Conservation (phyloP, 2,329 filamentous ascomycete species). For the Alternaria brassicicola region DNA sequence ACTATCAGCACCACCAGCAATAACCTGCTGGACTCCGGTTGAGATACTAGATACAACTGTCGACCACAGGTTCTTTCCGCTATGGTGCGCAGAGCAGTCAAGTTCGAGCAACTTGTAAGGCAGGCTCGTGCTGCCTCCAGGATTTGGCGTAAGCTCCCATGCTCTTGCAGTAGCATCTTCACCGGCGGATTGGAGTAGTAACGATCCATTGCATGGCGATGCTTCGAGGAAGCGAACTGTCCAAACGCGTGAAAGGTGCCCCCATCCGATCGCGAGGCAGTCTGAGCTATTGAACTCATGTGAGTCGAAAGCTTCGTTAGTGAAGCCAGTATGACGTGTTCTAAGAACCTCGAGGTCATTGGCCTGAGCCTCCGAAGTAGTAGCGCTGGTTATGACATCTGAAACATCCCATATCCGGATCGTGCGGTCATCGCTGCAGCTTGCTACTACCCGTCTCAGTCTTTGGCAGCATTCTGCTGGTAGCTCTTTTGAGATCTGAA, state of each 20-base stretch:
- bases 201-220: constrained; percentile 45
- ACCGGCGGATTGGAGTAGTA: constrained; percentile 73
- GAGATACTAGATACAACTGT: constrained; percentile 15
- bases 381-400: constrained; percentile 40
- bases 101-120: constrained; percentile 57
- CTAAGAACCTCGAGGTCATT: constrained; percentile 33
- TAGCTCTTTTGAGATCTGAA: constrained; percentile 69
- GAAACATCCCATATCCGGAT: constrained; percentile 87
- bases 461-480: constrained; percentile 35
- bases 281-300: constrained; percentile 25
- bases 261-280: constrained; percentile 76
- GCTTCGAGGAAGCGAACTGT: constrained; percentile 69
- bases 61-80: constrained; percentile 92
- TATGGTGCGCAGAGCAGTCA: constrained; percentile 68
- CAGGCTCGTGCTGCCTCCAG: neutral
- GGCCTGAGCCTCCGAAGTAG: constrained; percentile 24
- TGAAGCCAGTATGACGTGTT: constrained; percentile 54
- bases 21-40: constrained; percentile 19
- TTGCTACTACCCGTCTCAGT: constrained; percentile 72
- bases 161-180: constrained; percentile 80
- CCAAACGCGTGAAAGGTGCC: constrained; percentile 91
- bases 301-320: constrained; percentile 37
- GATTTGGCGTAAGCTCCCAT: constrained; percentile 59
- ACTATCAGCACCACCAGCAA: constrained; percentile 79
- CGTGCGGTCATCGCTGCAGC: constrained; percentile 93